phyloP scores from a whole-genome alignment of 805 yeast species.

The Wickerhamiella nectarea region DNA sequence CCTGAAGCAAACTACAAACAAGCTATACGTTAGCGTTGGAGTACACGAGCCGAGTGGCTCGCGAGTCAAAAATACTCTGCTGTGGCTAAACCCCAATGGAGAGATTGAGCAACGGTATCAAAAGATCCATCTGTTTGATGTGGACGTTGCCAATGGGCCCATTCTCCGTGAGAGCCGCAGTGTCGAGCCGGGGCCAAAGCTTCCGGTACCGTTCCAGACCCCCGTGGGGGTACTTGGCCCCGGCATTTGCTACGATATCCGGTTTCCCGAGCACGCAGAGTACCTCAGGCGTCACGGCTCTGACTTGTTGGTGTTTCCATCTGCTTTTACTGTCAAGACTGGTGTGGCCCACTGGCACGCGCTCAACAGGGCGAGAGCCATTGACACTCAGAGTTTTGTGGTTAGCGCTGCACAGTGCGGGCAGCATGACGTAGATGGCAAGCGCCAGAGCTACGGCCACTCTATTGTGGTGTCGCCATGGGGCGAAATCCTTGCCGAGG shows the following conservation, averaged over 20 bases:
- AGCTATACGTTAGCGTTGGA: slow-evolving; percentile 63
- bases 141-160: slow-evolving; percentile 68
- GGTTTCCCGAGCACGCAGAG: slow-evolving; percentile 73
- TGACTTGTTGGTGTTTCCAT: slow-evolving; percentile 64
- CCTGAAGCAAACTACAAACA: slow-evolving; percentile 25
- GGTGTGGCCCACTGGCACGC: slow-evolving; percentile 86
- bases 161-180: slow-evolving; percentile 61
- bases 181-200: slow-evolving; percentile 60
- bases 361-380: slow-evolving; percentile 70
- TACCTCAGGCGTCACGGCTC: slow-evolving; percentile 58
- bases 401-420: slow-evolving; percentile 87
- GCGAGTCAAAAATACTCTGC: slow-evolving; percentile 54
- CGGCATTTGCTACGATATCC: slow-evolving; percentile 65
- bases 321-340: slow-evolving; percentile 85
- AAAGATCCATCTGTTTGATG: slow-evolving; percentile 82
- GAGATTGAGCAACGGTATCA: slow-evolving; percentile 56
- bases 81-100: slow-evolving; percentile 60
- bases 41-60: slow-evolving; percentile 61
- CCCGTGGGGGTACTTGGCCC: slow-evolving; percentile 32
- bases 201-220: slow-evolving; percentile 42
- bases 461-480: slow-evolving; percentile 82
- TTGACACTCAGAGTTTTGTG: slow-evolving; percentile 78
- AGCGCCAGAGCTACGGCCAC: slow-evolving; percentile 78
- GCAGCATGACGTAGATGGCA: slow-evolving; percentile 45
- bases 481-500: slow-evolving; percentile 69